Evolutionary conservation across 139 green algal genomes (phyloP), one percentile per base, ranked within the genome.

Genomic region (Closterium sp.): DNA sequence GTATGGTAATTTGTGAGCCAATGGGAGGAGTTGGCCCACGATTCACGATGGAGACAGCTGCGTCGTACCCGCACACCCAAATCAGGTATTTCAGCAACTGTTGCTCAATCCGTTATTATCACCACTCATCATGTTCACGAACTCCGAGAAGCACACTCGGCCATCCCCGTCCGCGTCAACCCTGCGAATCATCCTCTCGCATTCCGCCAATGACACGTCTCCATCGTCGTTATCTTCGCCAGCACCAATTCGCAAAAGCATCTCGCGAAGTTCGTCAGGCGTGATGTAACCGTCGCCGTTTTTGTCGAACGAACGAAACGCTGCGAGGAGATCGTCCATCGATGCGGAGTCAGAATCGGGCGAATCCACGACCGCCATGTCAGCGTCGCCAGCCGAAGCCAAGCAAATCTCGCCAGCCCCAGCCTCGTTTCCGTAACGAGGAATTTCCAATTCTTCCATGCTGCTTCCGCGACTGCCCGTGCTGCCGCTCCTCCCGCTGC

Each of bases 251-350:
- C 73, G 22, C 22, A 32, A n/a, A 38, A 94, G 89, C 45, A 95
- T 79, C 31, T 94, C 86, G 24, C 38, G 13, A n/a, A 95, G 89
- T 38, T 95, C 92, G 9, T 93, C 50, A 29, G 91, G 85, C 1
- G 85, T 34, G 88, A 95, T 94, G n/a, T 24, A 79, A 22, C 92
- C 92, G 31, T 93, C 90, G 9, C 86, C 29, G 31, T 95, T 92
- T 42, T 90, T 93, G 91, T 95, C 92, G 29, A 95, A 93, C 13
- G 91, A 88, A n/a, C 92, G 50, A 31, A 95, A 95, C 29, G 89
- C 90, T 32, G 94, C 90, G 11, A 42, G 88, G 17, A 95, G 91
- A 27, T 94, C 92, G 62, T 79, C 62, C 62, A 79, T 79, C 62
- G 62, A 79, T 13, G 62, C 19, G 62, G 62, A 79, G 62, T 79